Percentiles rank a stretch among this genome's conserved stretches.
Conservation (phyloP, 2,329 filamentous ascomycete species). For the Balansia obtecta region DNA sequence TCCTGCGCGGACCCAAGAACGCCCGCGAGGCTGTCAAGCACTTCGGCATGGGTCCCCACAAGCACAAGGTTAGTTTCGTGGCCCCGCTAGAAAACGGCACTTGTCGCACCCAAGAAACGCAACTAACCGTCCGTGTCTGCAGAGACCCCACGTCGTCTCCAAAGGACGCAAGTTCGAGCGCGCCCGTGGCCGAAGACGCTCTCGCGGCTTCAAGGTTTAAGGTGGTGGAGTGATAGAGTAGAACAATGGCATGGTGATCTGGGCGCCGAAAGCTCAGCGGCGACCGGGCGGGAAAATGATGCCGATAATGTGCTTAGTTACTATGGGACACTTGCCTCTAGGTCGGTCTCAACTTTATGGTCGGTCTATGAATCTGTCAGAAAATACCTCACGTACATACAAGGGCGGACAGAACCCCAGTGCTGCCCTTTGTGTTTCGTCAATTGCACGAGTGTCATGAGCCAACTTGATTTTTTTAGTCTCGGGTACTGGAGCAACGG, state of each 20-base stretch:
- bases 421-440: constrained; percentile 65
- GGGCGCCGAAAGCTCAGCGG: constrained; percentile 1
- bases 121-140: constrained; percentile 8
- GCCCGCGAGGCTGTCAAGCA: constrained; percentile 96
- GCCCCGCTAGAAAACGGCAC: background rate
- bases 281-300: constrained; percentile 15
- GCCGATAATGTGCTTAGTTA: constrained; percentile 16
- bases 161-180: constrained; percentile 99
- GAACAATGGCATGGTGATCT: constrained; percentile 2
- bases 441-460: no score
- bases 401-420: constrained; percentile 79
- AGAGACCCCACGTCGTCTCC: constrained; percentile 95
- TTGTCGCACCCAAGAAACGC: no score
- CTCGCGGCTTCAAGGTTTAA: constrained; percentile 99
- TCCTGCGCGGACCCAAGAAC: constrained; percentile 98
- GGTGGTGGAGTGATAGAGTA: constrained; percentile 17
- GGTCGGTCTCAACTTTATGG: constrained; percentile 98
- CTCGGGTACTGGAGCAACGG: no score
- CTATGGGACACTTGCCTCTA: constrained; percentile 29
- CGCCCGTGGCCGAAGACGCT: constrained; percentile 96
- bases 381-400: constrained; percentile 69
- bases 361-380: constrained; percentile 72
- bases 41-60: constrained; percentile 97
- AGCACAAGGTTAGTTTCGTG: constrained; percentile 84
- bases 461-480: no score